phyloP scores from a whole-genome alignment of 352 stramenopile genomes.

The Phytophthora kernoviae region DNA sequence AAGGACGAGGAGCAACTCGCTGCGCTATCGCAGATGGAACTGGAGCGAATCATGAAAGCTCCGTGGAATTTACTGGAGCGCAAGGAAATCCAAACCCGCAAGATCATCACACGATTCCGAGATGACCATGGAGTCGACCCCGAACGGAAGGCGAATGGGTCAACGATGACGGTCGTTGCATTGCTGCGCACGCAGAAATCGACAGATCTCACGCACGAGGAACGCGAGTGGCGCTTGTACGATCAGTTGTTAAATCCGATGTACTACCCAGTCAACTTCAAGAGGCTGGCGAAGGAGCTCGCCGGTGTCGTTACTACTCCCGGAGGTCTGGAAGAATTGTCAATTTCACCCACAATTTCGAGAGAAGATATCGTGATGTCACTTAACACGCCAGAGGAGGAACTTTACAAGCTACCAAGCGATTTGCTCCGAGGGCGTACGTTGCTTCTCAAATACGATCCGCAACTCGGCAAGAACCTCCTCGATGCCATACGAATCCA shows the following conservation, averaged over 20 bases:
- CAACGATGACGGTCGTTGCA: slow-evolving; percentile 38
- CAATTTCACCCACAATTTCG: slow-evolving; percentile 46
- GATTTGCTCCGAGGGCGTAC: slow-evolving; percentile 62
- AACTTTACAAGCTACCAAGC: slow-evolving; percentile 68
- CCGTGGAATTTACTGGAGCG: slow-evolving; percentile 76
- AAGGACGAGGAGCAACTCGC: slow-evolving; percentile 75
- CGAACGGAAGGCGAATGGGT: slow-evolving; percentile 20
- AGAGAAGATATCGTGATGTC: slow-evolving; percentile 62
- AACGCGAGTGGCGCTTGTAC: slow-evolving; percentile 72
- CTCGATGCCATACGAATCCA: slow-evolving; percentile 45
- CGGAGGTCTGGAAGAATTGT: slow-evolving; percentile 20
- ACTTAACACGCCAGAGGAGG: slow-evolving; percentile 73
- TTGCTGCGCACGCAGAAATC: slow-evolving; percentile 57
- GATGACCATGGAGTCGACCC: slow-evolving; percentile 40
- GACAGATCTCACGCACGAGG: slow-evolving; percentile 59
- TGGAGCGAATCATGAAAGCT: slow-evolving; percentile 73
- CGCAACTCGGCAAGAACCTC: slow-evolving; percentile 56
- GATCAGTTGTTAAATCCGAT: slow-evolving; percentile 76
- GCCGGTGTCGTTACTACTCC: slow-evolving; percentile 4
- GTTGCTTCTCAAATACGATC: slow-evolving; percentile 72
- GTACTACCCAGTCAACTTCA: slow-evolving; percentile 66
- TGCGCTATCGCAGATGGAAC: slow-evolving; percentile 59
- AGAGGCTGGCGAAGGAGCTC: slow-evolving; percentile 37
- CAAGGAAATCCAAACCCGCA: slow-evolving; percentile 77
- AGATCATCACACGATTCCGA: slow-evolving; percentile 71